phyloP scores from a whole-genome alignment of 495 filamentous ascomycete genomes.

The Aspergillus hancockii region DNA sequence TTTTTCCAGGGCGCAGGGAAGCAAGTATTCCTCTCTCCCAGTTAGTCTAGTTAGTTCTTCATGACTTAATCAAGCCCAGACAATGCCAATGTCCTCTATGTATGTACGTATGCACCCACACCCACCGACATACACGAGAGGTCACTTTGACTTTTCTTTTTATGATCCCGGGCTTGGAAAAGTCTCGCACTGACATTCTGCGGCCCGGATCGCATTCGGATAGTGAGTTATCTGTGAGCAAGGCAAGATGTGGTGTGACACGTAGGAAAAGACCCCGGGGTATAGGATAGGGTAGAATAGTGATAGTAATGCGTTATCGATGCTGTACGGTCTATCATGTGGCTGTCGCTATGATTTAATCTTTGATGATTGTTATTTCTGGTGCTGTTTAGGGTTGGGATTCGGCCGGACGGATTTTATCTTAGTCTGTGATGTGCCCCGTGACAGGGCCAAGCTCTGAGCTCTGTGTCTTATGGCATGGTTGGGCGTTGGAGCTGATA shows the following conservation, averaged over 20 bases:
- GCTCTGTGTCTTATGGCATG: background rate
- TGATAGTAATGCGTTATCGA: background rate
- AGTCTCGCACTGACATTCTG: constrained; percentile 10
- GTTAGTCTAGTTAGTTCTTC: background rate
- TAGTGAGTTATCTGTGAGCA: background rate
- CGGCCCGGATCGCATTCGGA: constrained; percentile 2
- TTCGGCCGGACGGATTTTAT: background rate
- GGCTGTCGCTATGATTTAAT: too few relatives aligned
- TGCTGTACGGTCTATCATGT: background rate
- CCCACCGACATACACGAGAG: constrained; percentile 2
- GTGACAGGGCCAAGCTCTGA: background rate
- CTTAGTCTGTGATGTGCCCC: background rate
- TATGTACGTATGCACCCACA: background rate
- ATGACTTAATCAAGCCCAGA: background rate
- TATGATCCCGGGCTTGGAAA: background rate
- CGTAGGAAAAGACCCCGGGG: background rate
- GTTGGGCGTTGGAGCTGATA: background rate
- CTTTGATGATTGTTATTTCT: too few relatives aligned
- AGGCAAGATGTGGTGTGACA: constrained; percentile 1
- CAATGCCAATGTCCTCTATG: background rate
- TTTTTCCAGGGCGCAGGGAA: background rate
- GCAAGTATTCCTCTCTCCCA: background rate
- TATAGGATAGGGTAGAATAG: too few relatives aligned
- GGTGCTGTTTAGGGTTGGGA: background rate
- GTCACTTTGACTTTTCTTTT: background rate